phyloP scores from a whole-genome alignment of 2,329 filamentous ascomycete species.

The Chaetomiaceae sp. region DNA sequence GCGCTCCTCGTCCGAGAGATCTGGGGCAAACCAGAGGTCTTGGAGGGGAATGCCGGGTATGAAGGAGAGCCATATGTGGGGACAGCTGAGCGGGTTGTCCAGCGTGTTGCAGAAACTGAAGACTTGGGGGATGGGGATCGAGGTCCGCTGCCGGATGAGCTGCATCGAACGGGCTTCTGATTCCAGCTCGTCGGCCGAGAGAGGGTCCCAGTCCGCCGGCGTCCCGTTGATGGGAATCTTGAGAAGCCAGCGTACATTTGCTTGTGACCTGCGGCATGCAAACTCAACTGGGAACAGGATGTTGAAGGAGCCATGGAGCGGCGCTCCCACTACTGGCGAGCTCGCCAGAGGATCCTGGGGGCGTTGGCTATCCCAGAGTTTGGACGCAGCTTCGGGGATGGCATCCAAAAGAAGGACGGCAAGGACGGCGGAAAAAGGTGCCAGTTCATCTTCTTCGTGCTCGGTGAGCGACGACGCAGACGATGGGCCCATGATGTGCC shows the following conservation, averaged over 20 bases:
- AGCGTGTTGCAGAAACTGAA: background rate
- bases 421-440: background rate
- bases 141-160: background rate
- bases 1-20: background rate
- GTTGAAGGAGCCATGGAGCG: background rate
- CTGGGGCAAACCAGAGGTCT: slow-evolving; percentile 5
- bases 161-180: slow-evolving; percentile 6
- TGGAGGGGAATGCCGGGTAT: background rate
- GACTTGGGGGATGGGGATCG: background rate
- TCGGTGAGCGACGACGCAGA: too few species aligned
- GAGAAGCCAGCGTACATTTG: slow-evolving; percentile 2
- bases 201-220: background rate
- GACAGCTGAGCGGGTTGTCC: slow-evolving; percentile 1
- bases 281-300: background rate
- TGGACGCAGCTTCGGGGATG: background rate
- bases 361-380: background rate
- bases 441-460: background rate
- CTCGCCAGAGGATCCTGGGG: background rate
- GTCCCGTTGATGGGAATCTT: background rate
- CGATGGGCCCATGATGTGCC: too few species aligned
- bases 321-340: background rate
- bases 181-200: slow-evolving; percentile 1
- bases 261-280: background rate
- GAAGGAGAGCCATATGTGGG: slow-evolving; percentile 3
- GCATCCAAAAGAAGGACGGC: background rate